Base-by-base conservation (phyloP, 129 eudicot species). In the Solidago caesia region DNA sequence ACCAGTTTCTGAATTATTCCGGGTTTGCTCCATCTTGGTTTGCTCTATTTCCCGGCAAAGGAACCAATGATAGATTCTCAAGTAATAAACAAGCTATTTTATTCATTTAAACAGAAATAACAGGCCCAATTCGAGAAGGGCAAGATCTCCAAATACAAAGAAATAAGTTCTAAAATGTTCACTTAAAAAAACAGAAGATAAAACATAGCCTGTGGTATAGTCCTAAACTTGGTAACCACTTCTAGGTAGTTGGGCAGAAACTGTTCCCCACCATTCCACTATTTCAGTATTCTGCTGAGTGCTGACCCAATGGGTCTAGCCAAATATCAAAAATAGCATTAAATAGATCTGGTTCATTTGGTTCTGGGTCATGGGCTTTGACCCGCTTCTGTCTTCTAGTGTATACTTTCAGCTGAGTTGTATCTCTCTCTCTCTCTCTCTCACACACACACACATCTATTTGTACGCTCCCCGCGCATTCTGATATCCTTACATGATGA, bases 21-120 rank as follows among this genome's bases (percentile, higher is more conserved):
- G 67, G 45, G 45, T 62, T 6, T 62, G 7, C 4, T 27, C 45
- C 67, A 62, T 21, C 21, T 21, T 21, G 21, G 21, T 21, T 21
- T 62, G n/a, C 9, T 62, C 8, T 62, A 7, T 62, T 21, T 62
- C 67, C 67, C 44, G 67, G 7, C 67, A 62, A 62, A 27, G 45
- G 67, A 62, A 27, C 67, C 27, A 57, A 57, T 57, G 63, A 57
- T 57, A 57, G 7, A 57, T 5, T 13, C 4, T 21, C 49, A 4
- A 47, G 10, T 21, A 21, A 6, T 47, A 47, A 47, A 11, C 8
- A 47, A 1, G 7, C 3, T 21, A 21, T 21, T 21, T 21, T 6
- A 47, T 47, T 1, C 9, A 47, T 0, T 21, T 21, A 21, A 21
- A 21, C 52, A 47, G 1, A 2, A 47, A 4, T 1, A 1, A 8